Conservation (phyloP, 2,329 filamentous ascomycete species). For the Pseudovirgaria hyperparasitica region DNA sequence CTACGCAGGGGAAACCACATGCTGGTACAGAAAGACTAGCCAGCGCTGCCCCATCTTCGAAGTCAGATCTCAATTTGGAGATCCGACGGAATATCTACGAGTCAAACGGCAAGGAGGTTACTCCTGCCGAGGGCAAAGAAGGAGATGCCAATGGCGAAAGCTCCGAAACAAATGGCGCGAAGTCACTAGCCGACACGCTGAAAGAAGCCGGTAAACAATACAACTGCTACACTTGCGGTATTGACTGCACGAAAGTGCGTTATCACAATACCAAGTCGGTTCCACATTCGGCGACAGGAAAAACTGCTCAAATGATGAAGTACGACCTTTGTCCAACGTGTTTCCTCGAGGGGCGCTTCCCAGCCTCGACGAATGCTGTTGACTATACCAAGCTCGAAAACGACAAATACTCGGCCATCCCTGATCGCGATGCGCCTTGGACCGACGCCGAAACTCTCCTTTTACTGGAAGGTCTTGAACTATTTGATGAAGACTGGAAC, state of each 20-base stretch:
- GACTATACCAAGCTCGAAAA: slow-evolving; percentile 89
- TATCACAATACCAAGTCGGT: slow-evolving; percentile 57
- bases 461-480: slow-evolving; percentile 79
- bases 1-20: slow-evolving; percentile 47
- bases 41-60: slow-evolving; percentile 50
- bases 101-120: slow-evolving; percentile 73
- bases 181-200: slow-evolving; percentile 46
- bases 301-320: slow-evolving; percentile 48
- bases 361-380: slow-evolving; percentile 60
- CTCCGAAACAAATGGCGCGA: slow-evolving; percentile 55
- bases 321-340: slow-evolving; percentile 89
- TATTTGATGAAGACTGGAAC: slow-evolving; percentile 92
- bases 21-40: slow-evolving; percentile 60
- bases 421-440: slow-evolving; percentile 81
- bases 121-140: slow-evolving; percentile 55
- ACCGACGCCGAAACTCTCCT: slow-evolving; percentile 80
- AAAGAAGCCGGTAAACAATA: slow-evolving; percentile 54
- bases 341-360: slow-evolving; percentile 73
- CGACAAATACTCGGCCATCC: slow-evolving; percentile 62
- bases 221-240: slow-evolving; percentile 82
- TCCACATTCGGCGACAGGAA: slow-evolving; percentile 32
- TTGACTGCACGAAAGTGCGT: slow-evolving; percentile 67
- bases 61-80: slow-evolving; percentile 80
- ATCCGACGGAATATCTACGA: slow-evolving; percentile 94
- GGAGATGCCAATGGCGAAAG: slow-evolving; percentile 47